Percentiles rank a stretch among this genome's conserved stretches.
These are phyloP conservation scores for Phanerochaete carnosa DNA, from an alignment of 768 basidiomycete species.

Conservation along the genomic window DNA sequence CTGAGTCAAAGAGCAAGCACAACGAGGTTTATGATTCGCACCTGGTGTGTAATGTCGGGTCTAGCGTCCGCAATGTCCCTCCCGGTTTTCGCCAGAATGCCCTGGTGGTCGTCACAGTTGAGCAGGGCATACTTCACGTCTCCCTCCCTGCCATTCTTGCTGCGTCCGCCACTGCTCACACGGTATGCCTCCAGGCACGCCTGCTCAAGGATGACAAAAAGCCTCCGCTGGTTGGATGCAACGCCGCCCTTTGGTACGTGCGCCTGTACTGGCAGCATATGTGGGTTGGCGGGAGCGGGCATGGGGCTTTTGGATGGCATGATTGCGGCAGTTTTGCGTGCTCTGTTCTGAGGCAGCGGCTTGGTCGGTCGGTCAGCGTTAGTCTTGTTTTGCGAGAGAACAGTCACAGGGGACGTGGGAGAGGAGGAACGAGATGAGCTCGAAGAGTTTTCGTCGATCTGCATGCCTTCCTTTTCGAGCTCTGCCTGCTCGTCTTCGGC, in stretches of 20 bases:
- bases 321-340: constrained; percentile 37
- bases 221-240: constrained; percentile 50
- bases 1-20: background rate
- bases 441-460: constrained; percentile 18
- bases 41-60: constrained; percentile 99
- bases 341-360: constrained; percentile 52
- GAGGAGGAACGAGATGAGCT: constrained; percentile 13
- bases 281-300: constrained; percentile 59
- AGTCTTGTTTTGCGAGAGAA: constrained; percentile 17
- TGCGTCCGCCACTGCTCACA: constrained; percentile 57
- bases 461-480: constrained; percentile 31
- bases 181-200: constrained; percentile 96
- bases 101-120: constrained; percentile 99
- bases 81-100: constrained; percentile 95
- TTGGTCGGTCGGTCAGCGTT: constrained; percentile 53
- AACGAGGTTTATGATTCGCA: constrained; percentile 29
- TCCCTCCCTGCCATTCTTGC: constrained; percentile 49
- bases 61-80: constrained; percentile 99
- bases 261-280: constrained; percentile 81
- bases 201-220: constrained; percentile 90
- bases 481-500: constrained; percentile 25
- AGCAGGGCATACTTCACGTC: constrained; percentile 95
- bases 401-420: constrained; percentile 15
- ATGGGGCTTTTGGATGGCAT: constrained; percentile 46
- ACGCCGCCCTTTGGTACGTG: constrained; percentile 61